Evolutionary conservation across 2,329 filamentous ascomycete species (phyloP).

Genomic region (Trichoderma breve): DNA sequence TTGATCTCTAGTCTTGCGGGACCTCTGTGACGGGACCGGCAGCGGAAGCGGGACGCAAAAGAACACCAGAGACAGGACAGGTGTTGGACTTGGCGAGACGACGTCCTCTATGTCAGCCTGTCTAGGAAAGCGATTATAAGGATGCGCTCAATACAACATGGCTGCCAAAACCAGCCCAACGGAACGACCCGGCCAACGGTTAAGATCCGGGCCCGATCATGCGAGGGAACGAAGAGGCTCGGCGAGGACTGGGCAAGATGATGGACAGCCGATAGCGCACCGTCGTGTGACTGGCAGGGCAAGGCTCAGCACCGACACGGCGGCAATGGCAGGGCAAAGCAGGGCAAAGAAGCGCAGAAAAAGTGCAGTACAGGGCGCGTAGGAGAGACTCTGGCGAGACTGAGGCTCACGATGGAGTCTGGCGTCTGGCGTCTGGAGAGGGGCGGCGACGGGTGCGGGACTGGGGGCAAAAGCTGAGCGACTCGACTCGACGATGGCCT

Average conservation of each 20-base stretch:
- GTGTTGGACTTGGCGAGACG: not conserved
- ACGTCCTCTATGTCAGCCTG: not conserved
- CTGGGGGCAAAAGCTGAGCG: slow-evolving; percentile 7
- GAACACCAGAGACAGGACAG: not conserved
- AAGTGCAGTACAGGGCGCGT: not conserved
- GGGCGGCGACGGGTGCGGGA: slow-evolving; percentile 10
- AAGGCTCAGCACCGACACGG: slow-evolving; percentile 1
- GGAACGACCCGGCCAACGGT: slow-evolving; percentile 13
- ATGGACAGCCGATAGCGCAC: slow-evolving; percentile 2
- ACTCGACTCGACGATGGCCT: slow-evolving; percentile 5
- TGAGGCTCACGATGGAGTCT: slow-evolving; percentile 13
- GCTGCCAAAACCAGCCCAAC: slow-evolving; percentile 6
- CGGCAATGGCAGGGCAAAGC: not conserved
- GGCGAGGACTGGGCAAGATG: not conserved
- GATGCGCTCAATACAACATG: slow-evolving; percentile 17
- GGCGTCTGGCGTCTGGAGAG: slow-evolving; percentile 4
- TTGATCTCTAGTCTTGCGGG: slow-evolving; percentile 1
- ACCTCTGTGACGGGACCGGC: not conserved
- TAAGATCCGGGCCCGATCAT: slow-evolving; percentile 7
- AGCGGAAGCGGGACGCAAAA: not conserved
- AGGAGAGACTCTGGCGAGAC: not conserved
- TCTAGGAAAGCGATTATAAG: not conserved
- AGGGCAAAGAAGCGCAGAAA: not conserved
- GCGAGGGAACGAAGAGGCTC: slow-evolving; percentile 1
- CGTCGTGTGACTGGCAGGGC: not conserved